These are phyloP conservation scores for Thermothelomyces thermophilus DNA, from an alignment of 2,329 filamentous ascomycete genomes.

Conservation along the genomic window DNA sequence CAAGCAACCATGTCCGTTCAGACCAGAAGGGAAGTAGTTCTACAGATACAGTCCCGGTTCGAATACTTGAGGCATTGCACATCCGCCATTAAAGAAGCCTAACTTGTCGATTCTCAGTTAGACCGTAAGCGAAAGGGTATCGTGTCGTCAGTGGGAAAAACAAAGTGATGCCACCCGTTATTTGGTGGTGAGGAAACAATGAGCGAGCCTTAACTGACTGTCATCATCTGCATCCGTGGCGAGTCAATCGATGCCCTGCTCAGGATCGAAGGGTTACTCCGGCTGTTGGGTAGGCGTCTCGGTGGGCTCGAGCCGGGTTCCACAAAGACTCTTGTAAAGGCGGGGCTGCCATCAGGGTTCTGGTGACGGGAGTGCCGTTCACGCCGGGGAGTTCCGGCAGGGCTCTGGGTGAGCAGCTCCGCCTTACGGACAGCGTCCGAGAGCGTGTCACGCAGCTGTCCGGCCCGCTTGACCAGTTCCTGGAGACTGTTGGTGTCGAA, in stretches of 20 bases:
- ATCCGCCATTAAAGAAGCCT: too few relatives aligned
- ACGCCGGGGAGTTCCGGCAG: constrained; percentile 43
- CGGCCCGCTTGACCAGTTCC: constrained; percentile 57
- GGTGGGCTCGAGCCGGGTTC: constrained; percentile 53
- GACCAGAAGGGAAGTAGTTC: constrained; percentile 11
- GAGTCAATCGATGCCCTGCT: constrained; percentile 45
- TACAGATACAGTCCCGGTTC: constrained; percentile 23
- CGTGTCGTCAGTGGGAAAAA: too few relatives aligned
- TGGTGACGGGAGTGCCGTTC: constrained; percentile 36
- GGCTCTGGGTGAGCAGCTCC: constrained; percentile 53
- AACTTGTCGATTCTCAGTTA: too few relatives aligned
- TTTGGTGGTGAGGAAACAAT: not conserved
- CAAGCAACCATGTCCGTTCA: not conserved
- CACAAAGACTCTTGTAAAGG: constrained; percentile 60
- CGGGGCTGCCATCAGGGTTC: constrained; percentile 52
- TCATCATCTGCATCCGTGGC: constrained; percentile 60
- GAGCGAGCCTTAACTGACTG: constrained; percentile 39
- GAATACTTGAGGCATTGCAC: not conserved
- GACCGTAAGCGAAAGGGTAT: too few relatives aligned
- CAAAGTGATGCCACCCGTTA: not conserved
- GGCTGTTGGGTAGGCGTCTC: constrained; percentile 44
- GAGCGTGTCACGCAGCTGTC: constrained; percentile 51
- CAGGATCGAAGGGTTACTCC: constrained; percentile 47
- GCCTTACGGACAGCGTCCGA: constrained; percentile 54
- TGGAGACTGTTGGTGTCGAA: constrained; percentile 65